Conservation (phyloP, 805 yeast species). For the Myxozyma mucilagina region DNA sequence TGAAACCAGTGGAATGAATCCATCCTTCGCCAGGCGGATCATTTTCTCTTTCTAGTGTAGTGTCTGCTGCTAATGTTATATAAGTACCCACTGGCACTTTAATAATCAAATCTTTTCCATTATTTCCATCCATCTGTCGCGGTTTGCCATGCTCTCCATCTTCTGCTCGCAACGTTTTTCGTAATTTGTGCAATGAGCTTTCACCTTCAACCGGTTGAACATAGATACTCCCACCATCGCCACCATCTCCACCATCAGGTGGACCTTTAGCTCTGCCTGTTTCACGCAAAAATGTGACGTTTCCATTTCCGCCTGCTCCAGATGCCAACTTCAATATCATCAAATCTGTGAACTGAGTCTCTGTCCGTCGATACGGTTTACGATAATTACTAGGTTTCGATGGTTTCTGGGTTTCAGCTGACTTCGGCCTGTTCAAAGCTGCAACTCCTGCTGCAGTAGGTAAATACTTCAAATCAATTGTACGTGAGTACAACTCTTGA, state of each 20-base stretch:
- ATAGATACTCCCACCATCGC: slow-evolving; percentile 84
- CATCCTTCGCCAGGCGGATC: slow-evolving; percentile 79
- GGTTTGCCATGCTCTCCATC: slow-evolving; percentile 72
- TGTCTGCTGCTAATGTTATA: slow-evolving; percentile 45
- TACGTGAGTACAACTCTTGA: not conserved
- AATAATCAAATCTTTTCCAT: slow-evolving; percentile 74
- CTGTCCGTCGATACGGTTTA: slow-evolving; percentile 10
- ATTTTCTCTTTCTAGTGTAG: slow-evolving; percentile 49
- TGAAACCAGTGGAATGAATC: slow-evolving; percentile 78
- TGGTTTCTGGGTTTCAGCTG: not conserved
- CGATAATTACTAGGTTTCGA: not conserved
- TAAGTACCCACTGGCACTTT: slow-evolving; percentile 92
- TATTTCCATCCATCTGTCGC: slow-evolving; percentile 81
- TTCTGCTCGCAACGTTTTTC: slow-evolving; percentile 66
- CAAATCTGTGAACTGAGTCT: slow-evolving; percentile 56
- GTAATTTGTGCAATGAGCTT: slow-evolving; percentile 68
- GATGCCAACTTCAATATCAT: slow-evolving; percentile 64
- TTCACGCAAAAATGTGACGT: slow-evolving; percentile 81
- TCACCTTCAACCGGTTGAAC: slow-evolving; percentile 75
- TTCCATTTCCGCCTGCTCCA: slow-evolving; percentile 90
- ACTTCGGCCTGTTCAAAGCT: not conserved
- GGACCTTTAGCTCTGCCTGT: slow-evolving; percentile 86
- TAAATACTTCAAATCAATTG: not conserved
- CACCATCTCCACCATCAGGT: slow-evolving; percentile 99
- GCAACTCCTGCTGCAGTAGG: not conserved